Percentiles rank a stretch among this genome's conserved stretches.
Evolutionary conservation across 352 stramenopile genomes (phyloP).

Genomic region (Globisporangium echinulatum): DNA sequence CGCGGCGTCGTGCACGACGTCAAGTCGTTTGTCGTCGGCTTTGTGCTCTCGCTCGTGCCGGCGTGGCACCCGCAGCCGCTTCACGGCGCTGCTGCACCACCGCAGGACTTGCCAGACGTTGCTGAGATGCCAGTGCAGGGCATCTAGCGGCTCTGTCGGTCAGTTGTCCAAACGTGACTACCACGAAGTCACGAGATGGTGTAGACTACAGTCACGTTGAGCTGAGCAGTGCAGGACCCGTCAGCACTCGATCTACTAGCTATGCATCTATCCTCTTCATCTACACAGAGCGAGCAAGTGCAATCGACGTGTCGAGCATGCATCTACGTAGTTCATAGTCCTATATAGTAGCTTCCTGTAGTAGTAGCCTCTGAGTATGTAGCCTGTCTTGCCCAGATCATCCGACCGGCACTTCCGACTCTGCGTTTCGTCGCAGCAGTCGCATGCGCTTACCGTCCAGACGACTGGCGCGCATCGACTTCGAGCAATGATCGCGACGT

Average conservation of each 20-base stretch:
- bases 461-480: not conserved
- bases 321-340: no score
- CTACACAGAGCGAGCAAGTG: not conserved
- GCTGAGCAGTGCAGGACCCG: no score
- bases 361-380: no score
- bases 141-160: constrained; percentile 38
- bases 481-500: not conserved
- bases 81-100: constrained; percentile 23
- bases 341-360: no score
- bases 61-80: constrained; percentile 72
- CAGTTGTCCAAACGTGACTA: not conserved
- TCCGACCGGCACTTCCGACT: no score
- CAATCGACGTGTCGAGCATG: no score
- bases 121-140: constrained; percentile 61
- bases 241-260: not conserved
- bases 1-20: constrained; percentile 66
- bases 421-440: no score
- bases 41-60: constrained; percentile 71
- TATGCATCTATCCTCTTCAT: not conserved
- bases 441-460: no score
- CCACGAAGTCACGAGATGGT: not conserved
- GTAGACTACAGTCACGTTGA: not conserved
- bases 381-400: no score
- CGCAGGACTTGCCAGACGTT: constrained; percentile 36
- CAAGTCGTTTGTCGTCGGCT: constrained; percentile 70